Evolutionary conservation across 163 green algal genomes (phyloP).

Genomic region (Scenedesmus sp.): DNA sequence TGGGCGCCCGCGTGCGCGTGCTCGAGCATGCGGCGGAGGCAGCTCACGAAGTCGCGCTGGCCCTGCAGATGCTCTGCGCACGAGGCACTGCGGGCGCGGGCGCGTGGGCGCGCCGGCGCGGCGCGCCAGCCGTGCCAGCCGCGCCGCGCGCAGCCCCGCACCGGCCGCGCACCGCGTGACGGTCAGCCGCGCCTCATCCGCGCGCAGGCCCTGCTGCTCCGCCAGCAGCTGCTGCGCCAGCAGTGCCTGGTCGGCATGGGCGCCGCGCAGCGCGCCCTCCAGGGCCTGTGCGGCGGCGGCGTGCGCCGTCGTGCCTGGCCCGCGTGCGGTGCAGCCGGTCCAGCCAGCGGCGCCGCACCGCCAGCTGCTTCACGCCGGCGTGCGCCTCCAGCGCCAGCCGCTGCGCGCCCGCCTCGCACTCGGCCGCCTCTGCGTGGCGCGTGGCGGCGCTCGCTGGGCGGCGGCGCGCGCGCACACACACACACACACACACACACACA

Average conservation of each 20-base stretch:
- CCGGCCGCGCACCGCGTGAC: slow-evolving; percentile 5
- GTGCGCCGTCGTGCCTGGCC: background rate
- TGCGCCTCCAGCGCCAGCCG: background rate
- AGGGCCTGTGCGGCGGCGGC: background rate
- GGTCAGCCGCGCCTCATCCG: background rate
- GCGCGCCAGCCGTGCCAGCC: background rate
- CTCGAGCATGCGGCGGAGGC: background rate
- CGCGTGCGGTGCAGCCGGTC: background rate
- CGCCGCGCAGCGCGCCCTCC: background rate
- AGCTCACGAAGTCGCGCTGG: background rate
- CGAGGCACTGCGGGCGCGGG: background rate
- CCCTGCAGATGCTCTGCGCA: background rate
- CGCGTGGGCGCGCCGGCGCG: too few relatives aligned
- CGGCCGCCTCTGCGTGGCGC: too few relatives aligned
- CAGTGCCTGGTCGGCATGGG: background rate
- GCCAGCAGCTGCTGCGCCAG: background rate
- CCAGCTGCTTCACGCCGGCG: too few relatives aligned
- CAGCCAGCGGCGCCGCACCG: too few relatives aligned
- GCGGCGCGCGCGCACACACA: background rate
- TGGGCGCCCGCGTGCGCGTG: too few relatives aligned
- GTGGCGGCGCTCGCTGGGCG: too few relatives aligned
- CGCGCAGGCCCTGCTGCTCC: background rate
- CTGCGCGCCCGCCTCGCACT: too few relatives aligned
- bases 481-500: background rate
- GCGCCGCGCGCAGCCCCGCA: background rate